Base-by-base conservation (phyloP, 768 basidiomycete genomes). In the Polyporus arcularius region DNA sequence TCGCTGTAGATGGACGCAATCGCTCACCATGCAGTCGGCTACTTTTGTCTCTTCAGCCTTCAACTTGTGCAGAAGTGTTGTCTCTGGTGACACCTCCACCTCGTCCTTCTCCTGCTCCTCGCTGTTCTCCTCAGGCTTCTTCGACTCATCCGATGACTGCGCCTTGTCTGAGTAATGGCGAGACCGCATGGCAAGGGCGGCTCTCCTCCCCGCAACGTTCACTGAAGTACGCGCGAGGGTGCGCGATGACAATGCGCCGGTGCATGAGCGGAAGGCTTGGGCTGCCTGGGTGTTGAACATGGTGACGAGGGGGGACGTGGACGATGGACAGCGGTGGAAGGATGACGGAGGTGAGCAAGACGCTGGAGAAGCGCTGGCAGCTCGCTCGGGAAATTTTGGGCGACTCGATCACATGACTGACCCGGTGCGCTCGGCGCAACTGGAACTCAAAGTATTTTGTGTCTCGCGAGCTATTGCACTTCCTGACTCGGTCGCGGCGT, bases 1-100 rank as follows among this genome's bases (percentile, higher is more conserved):
- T 38, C 15, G 16, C 26, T 32, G 38, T 21, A 49, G 38, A 5
- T 14, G 52, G 9, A 21, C n/a, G 26, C 6, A 49, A 39, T 18
- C 40, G 78, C 90, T 67, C 68, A 94, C 93, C 63, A 87, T 92
- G 62, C 94, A 79, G 74, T 94, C 94, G n/a, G 83, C 77, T n/a
- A 88, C 85, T 71, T 91, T 90, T 28, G 79, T 83, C 72, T 92
- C 87, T 73, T 94, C 91, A 65, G 86, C 85, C 78, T 93, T 88
- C 58, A 96, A 79, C 71, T 89, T 88, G 62, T 73, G 65, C 43
- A 73, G 68, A 26, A 75, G 56, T 56, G 80, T 79, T 21, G 73
- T 67, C 72, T 68, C 67, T 53, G 64, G 57, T n/a, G 68, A 53
- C 9, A 67, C 55, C 28, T 65, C 57, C 38, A 67, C 61, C 55